A percentile compares a stretch with the other conserved stretches of the same genome.
These are phyloP conservation scores for Coemansia sp. DNA, from an alignment of 192 early-diverging fungal species.

Conservation along the genomic window DNA sequence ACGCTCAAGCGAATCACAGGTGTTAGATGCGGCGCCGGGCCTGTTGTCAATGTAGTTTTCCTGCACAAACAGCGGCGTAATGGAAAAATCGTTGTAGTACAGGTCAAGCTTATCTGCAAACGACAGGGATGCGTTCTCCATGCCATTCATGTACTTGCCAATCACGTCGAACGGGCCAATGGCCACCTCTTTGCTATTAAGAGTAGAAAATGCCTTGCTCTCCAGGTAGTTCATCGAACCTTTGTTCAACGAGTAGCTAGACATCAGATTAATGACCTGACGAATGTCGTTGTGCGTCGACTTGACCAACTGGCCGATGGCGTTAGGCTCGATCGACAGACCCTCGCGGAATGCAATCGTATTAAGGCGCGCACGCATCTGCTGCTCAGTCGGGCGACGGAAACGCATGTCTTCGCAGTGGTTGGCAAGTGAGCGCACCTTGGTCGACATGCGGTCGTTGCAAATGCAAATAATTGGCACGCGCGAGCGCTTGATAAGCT, in stretches of 20 bases:
- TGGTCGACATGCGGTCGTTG: conserved; percentile 87
- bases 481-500: conserved; percentile 83
- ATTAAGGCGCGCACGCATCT: conserved; percentile 72
- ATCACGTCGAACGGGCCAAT: conserved; percentile 77
- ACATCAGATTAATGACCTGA: conserved; percentile 92
- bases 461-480: conserved; percentile 99
- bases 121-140: conserved; percentile 45
- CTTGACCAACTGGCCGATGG: conserved; percentile 74
- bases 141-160: conserved; percentile 57
- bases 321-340: conserved; percentile 71
- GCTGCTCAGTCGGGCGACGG: conserved; percentile 65
- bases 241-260: conserved; percentile 76
- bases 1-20: conserved; percentile 54
- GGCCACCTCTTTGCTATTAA: conserved; percentile 61
- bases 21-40: conserved; percentile 51
- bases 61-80: conserved; percentile 93
- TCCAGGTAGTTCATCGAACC: conserved; percentile 75
- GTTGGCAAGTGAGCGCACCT: conserved; percentile 79
- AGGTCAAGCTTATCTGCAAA: conserved; percentile 79
- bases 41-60: conserved; percentile 84
- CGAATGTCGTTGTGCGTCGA: conserved; percentile 89
- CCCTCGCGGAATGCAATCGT: conserved; percentile 78
- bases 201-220: conserved; percentile 56
- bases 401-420: conserved; percentile 84
- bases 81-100: conserved; percentile 87